Evolutionary conservation across 805 yeast species (phyloP), one percentile per base, ranked within the genome.

Genomic region (Kuraishia piskuri): DNA sequence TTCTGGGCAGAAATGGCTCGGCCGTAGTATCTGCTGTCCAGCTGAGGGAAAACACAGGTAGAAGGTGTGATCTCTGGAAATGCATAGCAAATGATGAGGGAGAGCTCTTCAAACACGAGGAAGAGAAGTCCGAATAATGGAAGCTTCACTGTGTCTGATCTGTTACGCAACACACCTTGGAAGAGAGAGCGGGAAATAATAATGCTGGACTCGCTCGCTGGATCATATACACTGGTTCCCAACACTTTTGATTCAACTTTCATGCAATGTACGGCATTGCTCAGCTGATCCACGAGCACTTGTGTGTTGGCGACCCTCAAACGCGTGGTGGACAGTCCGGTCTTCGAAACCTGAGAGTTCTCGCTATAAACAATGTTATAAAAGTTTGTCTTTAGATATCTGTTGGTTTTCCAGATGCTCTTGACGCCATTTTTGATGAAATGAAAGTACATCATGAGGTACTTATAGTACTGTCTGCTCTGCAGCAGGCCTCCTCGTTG

Each of bases 41-140:
- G 65, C 7, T 66, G 64, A 1, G 86, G 86, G 21, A 82, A 63
- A 6, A 77, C 68, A 64, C 89, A 84, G 0, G 88, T 84, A 55
- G 75, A 76, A 0, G 89, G 90, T 2, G 84, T 74, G 14, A 84
- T 59, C 46, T 73, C 73, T 0, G 90, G 90, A 50, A 82, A 66
- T 1, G 69, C 55, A 53, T 72, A 75, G 55, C 84, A 75, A 6
- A 84, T 55, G 0, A 79, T 49, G 1, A 87, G 80, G 0, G 87
- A 80, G 50, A 71, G 57, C 59, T 84, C 90, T 62, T 80, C 80
- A 55, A 80, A 76, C 1, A 82, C 59, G n/a, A 76, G 64, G 55
- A 82, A 76, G 1, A 83, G 59, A 1, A 78, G 59, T 0, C 77
- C 85, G 68, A 84, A 84, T n/a, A 74, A 25, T 3, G 89, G 89